Conservation (phyloP, 257 asterid genomes). For the Ajuga chamaepitys region DNA sequence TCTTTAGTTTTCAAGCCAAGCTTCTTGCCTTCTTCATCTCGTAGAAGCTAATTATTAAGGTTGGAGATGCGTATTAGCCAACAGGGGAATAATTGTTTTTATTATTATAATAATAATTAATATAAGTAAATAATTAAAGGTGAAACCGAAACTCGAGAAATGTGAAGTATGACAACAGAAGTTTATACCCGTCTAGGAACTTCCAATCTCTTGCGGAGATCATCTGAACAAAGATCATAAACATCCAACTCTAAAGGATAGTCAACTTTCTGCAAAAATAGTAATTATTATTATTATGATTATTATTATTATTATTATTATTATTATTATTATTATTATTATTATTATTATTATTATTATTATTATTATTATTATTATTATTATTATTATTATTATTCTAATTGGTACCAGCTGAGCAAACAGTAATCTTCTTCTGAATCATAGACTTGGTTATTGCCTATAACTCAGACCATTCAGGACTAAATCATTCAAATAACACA, state of each 20-base stretch:
- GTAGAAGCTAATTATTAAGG: conserved; percentile 44
- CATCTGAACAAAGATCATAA: conserved; percentile 90
- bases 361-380: too few species aligned
- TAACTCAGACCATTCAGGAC: background rate
- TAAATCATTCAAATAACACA: background rate
- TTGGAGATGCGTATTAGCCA: conserved; percentile 4
- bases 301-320: too few species aligned
- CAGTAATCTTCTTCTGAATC: background rate
- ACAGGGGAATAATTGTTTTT: too few species aligned
- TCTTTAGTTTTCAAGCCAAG: conserved; percentile 63
- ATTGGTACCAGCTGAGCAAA: background rate
- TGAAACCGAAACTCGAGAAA: background rate
- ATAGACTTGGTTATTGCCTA: background rate
- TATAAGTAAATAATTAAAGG: background rate
- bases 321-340: too few species aligned
- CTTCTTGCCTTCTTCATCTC: conserved; percentile 94
- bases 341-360: too few species aligned
- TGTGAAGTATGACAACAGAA: background rate
- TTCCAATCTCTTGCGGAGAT: conserved; percentile 73
- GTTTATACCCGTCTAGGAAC: conserved; percentile 75
- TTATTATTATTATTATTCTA: too few species aligned
- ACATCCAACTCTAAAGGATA: conserved; percentile 94
- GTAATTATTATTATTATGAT: too few species aligned
- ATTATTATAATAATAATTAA: too few species aligned
- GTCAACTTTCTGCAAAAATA: conserved; percentile 75